phyloP scores from a whole-genome alignment of 306 rosid species.

The Vicia faba region DNA sequence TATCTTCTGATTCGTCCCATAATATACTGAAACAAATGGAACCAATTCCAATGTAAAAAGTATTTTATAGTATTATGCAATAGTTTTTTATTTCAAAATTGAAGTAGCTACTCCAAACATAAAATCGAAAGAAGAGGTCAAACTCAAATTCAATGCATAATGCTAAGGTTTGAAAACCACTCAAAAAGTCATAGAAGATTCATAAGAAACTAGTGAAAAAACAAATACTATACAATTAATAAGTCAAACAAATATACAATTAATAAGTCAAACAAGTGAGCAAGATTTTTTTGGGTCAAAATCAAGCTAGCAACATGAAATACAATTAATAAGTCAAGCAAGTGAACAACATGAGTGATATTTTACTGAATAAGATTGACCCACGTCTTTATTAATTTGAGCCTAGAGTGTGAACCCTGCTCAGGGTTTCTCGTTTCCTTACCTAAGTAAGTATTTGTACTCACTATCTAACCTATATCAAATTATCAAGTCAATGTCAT shows the following conservation, averaged over 20 bases:
- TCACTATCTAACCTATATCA: slow-evolving; percentile 1
- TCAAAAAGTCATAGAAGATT: neutral
- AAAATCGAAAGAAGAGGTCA: too few species aligned
- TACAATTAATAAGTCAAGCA: neutral
- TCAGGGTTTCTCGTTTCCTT: neutral
- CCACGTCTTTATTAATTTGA: slow-evolving; percentile 4
- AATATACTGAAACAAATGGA: slow-evolving; percentile 7
- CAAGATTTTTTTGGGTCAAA: neutral
- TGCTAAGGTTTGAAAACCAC: neutral
- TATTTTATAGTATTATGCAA: neutral
- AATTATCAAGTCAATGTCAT: slow-evolving; percentile 21
- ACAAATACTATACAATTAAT: too few species aligned
- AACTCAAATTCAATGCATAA: neutral
- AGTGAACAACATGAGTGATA: neutral
- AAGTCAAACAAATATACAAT: slow-evolving; percentile 8
- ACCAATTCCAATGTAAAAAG: too few species aligned
- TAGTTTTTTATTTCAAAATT: too few species aligned
- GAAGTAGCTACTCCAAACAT: too few species aligned
- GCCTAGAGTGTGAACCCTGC: neutral
- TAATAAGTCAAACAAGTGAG: neutral
- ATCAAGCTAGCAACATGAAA: slow-evolving; percentile 2
- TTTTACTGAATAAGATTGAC: slow-evolving; percentile 24
- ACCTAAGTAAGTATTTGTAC: neutral
- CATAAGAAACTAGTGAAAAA: slow-evolving; percentile 7
- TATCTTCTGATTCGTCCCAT: slow-evolving; percentile 29